Evolutionary conservation across 2,329 filamentous ascomycete genomes (phyloP).

Genomic region (Exophiala sideris): DNA sequence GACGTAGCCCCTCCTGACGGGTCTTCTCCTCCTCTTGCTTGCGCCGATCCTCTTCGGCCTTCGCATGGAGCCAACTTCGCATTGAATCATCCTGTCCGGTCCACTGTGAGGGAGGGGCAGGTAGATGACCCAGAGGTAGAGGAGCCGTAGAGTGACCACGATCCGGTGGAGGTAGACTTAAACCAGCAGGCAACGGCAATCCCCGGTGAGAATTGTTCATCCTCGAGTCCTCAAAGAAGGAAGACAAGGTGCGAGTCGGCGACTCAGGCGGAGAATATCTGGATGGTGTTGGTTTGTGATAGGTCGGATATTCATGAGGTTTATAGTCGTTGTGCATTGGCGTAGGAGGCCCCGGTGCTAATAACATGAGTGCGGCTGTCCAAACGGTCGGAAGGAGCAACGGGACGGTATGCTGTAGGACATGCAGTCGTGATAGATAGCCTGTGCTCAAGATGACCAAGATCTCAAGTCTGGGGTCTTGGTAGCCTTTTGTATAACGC

Average conservation of each 20-base stretch:
- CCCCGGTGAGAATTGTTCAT: slow-evolving; percentile 70
- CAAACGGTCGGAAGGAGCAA: slow-evolving; percentile 19
- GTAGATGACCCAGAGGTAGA: slow-evolving; percentile 52
- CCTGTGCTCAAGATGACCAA: slow-evolving; percentile 10
- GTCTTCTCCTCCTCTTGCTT: slow-evolving; percentile 72
- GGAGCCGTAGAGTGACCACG: slow-evolving; percentile 23
- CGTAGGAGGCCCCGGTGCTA: slow-evolving; percentile 47
- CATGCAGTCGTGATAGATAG: slow-evolving; percentile 11
- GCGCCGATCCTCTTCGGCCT: slow-evolving; percentile 69
- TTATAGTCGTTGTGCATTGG: slow-evolving; percentile 46
- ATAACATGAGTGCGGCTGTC: slow-evolving; percentile 43
- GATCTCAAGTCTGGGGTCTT: slow-evolving; percentile 1
- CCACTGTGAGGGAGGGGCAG: slow-evolving; percentile 64
- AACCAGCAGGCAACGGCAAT: slow-evolving; percentile 61
- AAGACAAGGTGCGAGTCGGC: slow-evolving; percentile 32
- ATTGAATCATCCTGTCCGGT: slow-evolving; percentile 67
- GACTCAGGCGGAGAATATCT: slow-evolving; percentile 40
- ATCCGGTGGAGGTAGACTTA: slow-evolving; percentile 28
- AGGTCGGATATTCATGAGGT: slow-evolving; percentile 49
- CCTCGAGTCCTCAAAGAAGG: slow-evolving; percentile 35
- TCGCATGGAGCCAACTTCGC: slow-evolving; percentile 68
- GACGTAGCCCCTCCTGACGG: slow-evolving; percentile 59
- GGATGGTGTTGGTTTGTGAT: slow-evolving; percentile 38
- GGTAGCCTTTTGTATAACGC: slow-evolving; percentile 11
- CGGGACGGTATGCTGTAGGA: slow-evolving; percentile 17